A percentile compares a stretch with the other conserved stretches of the same genome.
phyloP scores from a whole-genome alignment of 2,329 filamentous ascomycete genomes.

The Colletotrichum sansevieriae region DNA sequence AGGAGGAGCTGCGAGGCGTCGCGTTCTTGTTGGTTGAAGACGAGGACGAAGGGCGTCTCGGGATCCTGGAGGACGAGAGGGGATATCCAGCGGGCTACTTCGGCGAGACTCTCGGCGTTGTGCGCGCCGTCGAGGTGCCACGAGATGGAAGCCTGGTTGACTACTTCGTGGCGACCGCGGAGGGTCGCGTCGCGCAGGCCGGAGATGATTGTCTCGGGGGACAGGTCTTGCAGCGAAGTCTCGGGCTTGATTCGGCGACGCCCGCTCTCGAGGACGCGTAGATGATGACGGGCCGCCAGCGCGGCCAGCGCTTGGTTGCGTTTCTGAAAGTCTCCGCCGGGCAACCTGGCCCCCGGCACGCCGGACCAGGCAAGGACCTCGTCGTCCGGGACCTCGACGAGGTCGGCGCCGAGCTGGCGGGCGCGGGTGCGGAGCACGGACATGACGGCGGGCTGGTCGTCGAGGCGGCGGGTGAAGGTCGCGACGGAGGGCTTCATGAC shows the following conservation, averaged over 20 bases:
- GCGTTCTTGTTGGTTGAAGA: conserved; percentile 89
- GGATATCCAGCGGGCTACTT: conserved; percentile 87
- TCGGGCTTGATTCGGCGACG: conserved; percentile 55
- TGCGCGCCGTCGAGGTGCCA: conserved; percentile 97
- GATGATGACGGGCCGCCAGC: conserved; percentile 54
- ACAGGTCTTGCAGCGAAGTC: conserved; percentile 49
- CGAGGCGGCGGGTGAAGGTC: conserved; percentile 56
- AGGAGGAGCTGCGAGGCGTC: conserved; percentile 68
- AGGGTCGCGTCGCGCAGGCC: conserved; percentile 83
- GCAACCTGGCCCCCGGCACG: conserved; percentile 59
- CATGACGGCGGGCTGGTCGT: conserved; percentile 53
- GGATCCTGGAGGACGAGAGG: conserved; percentile 49
- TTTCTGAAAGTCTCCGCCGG: conserved; percentile 69
- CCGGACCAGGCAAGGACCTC: conserved; percentile 29
- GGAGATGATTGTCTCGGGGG: conserved; percentile 72
- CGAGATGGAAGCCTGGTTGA: conserved; percentile 66
- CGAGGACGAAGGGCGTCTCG: conserved; percentile 62
- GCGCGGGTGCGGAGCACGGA: conserved; percentile 65
- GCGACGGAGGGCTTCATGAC: conserved; percentile 73
- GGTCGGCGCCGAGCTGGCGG: conserved; percentile 61
- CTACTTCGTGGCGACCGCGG: conserved; percentile 81
- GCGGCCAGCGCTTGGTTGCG: conserved; percentile 68
- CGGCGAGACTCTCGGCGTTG: conserved; percentile 88
- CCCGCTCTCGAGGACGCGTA: conserved; percentile 53
- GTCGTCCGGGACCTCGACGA: conserved; percentile 50